Base-by-base conservation (phyloP, 83 land plant species). In the Larix sibirica region DNA sequence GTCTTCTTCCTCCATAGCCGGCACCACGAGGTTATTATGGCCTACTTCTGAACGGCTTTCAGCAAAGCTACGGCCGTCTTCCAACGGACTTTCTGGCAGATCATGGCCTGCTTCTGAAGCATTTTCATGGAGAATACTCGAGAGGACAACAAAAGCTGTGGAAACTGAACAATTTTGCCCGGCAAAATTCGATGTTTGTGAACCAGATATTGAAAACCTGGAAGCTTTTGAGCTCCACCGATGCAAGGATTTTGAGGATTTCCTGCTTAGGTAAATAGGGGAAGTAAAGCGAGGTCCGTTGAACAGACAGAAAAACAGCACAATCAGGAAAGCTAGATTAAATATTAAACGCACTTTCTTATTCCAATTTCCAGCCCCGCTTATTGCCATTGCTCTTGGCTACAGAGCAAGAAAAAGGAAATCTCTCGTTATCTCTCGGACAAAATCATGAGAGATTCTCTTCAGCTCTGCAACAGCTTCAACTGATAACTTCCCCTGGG, bases 1-100 rank as follows among this genome's bases (percentile, higher is more conserved):
- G 13, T 74, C 77, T 44, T 74, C 56, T n/a, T 44, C 77, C 47
- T 74, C 77, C 56, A 21, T n/a, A 44, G 26, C 58, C 58, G 77
- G 58, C 56, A 44, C 77, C 28, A n/a, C 77, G 28, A 74, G 6
- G 58, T 47, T 74, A n/a, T 38, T 20, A 6, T 70, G 47, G 12
- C n/a, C 44, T 54, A 54, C 58, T 54, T 54, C 58, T 54, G 58
- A 54, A 54, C 58, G 58, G 58, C 58, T 54, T 54, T 13, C 14
- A 54, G 14, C 58, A 36, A 36, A n/a, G 54, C 56, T 50, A 31
- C 44, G 58, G 13, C 77, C 77, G 42, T 73, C 54, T 73, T 73
- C 54, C 56, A 42, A 3, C 12, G 16, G 77, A 10, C 21, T 73
- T 24, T 1, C 26, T 40, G 56, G 54, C 54, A 73, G 54, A 20